Conservation (phyloP, 1,139 yeast genomes). For the Nadsonia starkeyi-henricii region DNA sequence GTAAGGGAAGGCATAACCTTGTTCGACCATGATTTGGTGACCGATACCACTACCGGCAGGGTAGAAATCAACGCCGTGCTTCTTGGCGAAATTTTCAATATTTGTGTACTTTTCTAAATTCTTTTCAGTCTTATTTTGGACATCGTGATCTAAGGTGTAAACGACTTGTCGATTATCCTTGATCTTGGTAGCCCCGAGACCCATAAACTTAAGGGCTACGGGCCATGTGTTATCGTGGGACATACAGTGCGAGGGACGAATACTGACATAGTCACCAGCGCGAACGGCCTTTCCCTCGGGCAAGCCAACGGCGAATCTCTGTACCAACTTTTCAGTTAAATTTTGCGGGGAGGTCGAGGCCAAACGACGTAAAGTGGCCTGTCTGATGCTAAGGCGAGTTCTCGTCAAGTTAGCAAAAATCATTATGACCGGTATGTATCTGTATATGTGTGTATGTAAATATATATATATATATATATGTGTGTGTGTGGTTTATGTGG, state of each 20-base stretch:
- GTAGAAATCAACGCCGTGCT: constrained; percentile 91
- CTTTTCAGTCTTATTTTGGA: constrained; percentile 80
- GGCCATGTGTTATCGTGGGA: constrained; percentile 99
- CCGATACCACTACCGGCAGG: constrained; percentile 99
- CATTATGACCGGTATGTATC: not conserved
- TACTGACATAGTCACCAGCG: constrained; percentile 90
- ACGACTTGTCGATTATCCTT: constrained; percentile 83
- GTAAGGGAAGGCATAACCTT: constrained; percentile 94
- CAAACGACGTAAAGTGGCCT: not conserved
- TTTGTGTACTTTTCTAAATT: constrained; percentile 77
- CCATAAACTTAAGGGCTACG: constrained; percentile 90
- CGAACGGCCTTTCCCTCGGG: constrained; percentile 56
- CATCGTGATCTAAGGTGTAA: constrained; percentile 94
- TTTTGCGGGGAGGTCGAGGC: constrained; percentile 36
- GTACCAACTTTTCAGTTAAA: constrained; percentile 89
- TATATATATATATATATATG: no score
- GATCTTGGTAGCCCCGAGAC: constrained; percentile 76
- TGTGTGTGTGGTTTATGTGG: no score
- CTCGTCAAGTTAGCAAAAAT: not conserved
- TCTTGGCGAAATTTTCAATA: constrained; percentile 75
- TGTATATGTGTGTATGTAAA: no score
- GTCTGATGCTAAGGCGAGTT: not conserved
- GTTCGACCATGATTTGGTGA: constrained; percentile 97
- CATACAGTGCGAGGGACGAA: constrained; percentile 95
- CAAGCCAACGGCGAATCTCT: constrained; percentile 76